Conservation (phyloP, 2,329 filamentous ascomycete genomes). For the Colletotrichum sublineola region DNA sequence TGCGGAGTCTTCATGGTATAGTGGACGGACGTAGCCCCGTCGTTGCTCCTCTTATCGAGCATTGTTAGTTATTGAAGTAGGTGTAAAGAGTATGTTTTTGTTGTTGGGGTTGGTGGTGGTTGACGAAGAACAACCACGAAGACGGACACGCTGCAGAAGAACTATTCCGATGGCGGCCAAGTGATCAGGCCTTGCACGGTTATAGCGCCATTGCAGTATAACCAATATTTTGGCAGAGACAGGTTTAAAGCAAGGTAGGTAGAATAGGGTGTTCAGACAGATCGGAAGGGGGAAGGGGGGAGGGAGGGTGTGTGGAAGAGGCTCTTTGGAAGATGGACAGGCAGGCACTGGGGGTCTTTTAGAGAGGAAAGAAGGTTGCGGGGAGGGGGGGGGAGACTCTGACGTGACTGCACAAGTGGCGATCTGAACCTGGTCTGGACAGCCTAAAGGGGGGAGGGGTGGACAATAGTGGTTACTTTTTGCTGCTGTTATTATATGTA, state of each 20-base stretch:
- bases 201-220: constrained; percentile 38
- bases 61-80: constrained; percentile 45
- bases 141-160: constrained; percentile 34
- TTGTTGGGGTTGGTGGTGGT: background rate
- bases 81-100: constrained; percentile 6
- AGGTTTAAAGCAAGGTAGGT: constrained; percentile 21
- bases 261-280: constrained; percentile 32
- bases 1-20: constrained; percentile 62
- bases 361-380: constrained; percentile 42
- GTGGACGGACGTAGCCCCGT: constrained; percentile 52
- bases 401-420: constrained; percentile 41
- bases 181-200: constrained; percentile 37
- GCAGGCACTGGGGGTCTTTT: constrained; percentile 40
- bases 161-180: constrained; percentile 39
- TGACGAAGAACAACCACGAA: background rate
- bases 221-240: constrained; percentile 21
- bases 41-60: constrained; percentile 52
- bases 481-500: background rate
- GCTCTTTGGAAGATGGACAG: constrained; percentile 35
- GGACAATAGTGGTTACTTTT: constrained; percentile 1
- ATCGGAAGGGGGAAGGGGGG: constrained; percentile 34
- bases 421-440: constrained; percentile 37
- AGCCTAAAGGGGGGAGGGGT: background rate
- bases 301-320: constrained; percentile 39
- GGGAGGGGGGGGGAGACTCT: constrained; percentile 37